A percentile compares a stretch with the other conserved stretches of the same genome.
Evolutionary conservation across 768 basidiomycete species (phyloP).

Genomic region (Cystobasidium ongulense): DNA sequence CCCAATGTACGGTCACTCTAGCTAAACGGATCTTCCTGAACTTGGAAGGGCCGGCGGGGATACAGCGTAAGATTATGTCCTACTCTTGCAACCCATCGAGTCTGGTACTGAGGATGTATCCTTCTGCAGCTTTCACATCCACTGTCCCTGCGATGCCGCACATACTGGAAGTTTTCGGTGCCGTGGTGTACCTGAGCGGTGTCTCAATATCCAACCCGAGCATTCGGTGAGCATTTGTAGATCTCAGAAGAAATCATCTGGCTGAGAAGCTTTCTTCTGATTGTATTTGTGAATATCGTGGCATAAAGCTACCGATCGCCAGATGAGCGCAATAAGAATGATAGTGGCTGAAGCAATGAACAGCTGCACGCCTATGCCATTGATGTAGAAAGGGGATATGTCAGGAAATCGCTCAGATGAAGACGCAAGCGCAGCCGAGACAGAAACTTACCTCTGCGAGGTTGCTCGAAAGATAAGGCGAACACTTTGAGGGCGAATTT

Average conservation of each 20-base stretch:
- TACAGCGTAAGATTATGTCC: background rate
- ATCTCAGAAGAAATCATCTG: background rate
- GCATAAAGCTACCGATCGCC: background rate
- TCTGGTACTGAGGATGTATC: background rate
- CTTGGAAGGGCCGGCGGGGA: background rate
- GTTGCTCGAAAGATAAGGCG: background rate
- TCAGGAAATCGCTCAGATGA: background rate
- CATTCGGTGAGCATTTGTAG: too few relatives aligned
- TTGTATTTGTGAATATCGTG: background rate
- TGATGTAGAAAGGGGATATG: background rate
- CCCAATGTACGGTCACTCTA: background rate
- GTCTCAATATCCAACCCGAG: too few relatives aligned
- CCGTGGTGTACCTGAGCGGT: slow-evolving; percentile 8
- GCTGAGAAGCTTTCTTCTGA: background rate
- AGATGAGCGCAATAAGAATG: background rate
- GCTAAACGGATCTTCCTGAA: background rate
- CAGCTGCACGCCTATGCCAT: background rate
- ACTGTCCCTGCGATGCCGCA: slow-evolving; percentile 15
- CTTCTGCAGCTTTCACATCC: background rate
- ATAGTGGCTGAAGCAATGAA: background rate
- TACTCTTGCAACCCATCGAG: background rate
- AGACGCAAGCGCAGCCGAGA: background rate
- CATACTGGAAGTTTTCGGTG: slow-evolving; percentile 20
- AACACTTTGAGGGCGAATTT: background rate
- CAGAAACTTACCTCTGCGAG: background rate